Conservation (phyloP, 2,329 filamentous ascomycete species). For the Xylaria sp. region DNA sequence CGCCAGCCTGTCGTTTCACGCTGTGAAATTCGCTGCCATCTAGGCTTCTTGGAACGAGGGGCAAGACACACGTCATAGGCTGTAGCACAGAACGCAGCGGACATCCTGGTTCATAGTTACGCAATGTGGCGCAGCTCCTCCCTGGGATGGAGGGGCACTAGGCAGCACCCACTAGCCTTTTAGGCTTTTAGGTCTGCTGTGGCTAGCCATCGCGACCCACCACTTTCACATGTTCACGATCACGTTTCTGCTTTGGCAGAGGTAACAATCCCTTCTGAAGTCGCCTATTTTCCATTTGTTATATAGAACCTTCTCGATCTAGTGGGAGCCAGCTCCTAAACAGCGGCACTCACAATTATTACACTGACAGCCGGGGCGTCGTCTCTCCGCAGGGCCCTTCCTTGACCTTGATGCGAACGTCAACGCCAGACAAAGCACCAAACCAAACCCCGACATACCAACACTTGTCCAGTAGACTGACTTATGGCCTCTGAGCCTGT, state of each 20-base stretch:
- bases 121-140: slow-evolving; percentile 21
- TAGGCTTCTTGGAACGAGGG: slow-evolving; percentile 20
- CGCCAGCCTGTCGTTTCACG: background rate
- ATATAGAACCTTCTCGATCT: background rate
- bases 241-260: background rate
- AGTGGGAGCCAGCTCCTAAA: background rate
- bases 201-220: background rate
- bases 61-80: slow-evolving; percentile 17
- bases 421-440: slow-evolving; percentile 37
- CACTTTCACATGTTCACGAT: slow-evolving; percentile 22
- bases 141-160: no score
- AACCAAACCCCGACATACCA: slow-evolving; percentile 41
- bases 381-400: background rate
- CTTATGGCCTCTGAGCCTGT: slow-evolving; percentile 41
- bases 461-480: slow-evolving; percentile 42
- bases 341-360: background rate
- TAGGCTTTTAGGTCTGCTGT: background rate
- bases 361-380: background rate
- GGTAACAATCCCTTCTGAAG: background rate
- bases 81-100: background rate
- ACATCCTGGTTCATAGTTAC: slow-evolving; percentile 17
- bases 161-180: background rate
- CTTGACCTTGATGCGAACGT: slow-evolving; percentile 32
- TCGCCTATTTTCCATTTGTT: background rate
- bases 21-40: background rate